Conservation (phyloP, 169 alveolate genomes). For the Eimeria praecox region DNA sequence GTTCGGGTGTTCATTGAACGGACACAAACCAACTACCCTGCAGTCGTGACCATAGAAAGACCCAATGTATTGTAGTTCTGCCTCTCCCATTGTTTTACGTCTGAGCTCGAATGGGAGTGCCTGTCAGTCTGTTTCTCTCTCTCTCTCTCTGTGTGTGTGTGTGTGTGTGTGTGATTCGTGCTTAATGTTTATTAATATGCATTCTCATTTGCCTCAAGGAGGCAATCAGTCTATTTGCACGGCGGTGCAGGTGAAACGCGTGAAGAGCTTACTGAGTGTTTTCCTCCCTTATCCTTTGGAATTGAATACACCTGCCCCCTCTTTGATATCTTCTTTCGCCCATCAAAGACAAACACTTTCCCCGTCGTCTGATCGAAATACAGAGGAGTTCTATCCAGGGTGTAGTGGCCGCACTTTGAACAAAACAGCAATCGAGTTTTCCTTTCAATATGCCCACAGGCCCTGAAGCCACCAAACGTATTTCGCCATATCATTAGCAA, state of each 20-base stretch:
- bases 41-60: no score
- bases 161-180: background rate
- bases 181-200: no score
- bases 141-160: no score
- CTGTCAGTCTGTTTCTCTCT: background rate
- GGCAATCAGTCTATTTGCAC: background rate
- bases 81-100: background rate
- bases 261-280: constrained; percentile 72
- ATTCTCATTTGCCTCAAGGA: no score
- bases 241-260: background rate
- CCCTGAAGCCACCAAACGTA: constrained; percentile 82
- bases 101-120: background rate
- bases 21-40: background rate
- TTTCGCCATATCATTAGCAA: background rate
- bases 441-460: constrained; percentile 86
- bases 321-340: constrained; percentile 83
- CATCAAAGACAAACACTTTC: constrained; percentile 84
- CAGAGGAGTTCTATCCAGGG: constrained; percentile 90
- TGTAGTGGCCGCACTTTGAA: constrained; percentile 91
- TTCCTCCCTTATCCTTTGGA: constrained; percentile 90
- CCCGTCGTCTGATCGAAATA: constrained; percentile 86
- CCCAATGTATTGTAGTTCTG: background rate
- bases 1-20: background rate
- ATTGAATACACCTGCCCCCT: constrained; percentile 90
- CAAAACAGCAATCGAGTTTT: constrained; percentile 88